Evolutionary conservation across 192 early-diverging fungal species (phyloP).

Genomic region (Paraglomus occultum): DNA sequence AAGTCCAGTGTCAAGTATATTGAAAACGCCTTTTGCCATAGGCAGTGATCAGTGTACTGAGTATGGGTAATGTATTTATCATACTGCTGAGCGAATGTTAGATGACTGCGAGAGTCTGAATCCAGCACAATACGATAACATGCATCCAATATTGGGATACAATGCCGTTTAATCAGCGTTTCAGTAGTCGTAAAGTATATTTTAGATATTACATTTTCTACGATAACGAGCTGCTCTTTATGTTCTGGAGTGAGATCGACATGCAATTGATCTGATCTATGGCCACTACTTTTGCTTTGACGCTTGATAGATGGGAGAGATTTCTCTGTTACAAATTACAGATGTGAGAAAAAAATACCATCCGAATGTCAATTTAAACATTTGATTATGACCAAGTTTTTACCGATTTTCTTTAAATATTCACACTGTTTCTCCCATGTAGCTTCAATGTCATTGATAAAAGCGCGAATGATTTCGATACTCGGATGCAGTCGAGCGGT

Average conservation of each 20-base stretch:
- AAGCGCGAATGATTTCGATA: conserved; percentile 15
- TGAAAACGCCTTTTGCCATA: conserved; percentile 34
- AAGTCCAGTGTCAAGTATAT: conserved; percentile 39
- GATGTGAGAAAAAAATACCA: no score
- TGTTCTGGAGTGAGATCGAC: conserved; percentile 13
- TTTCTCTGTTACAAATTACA: no score
- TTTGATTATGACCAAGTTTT: neutral
- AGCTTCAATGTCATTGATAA: conserved; percentile 16
- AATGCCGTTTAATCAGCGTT: conserved; percentile 34
- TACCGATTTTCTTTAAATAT: conserved; percentile 37
- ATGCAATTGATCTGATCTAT: conserved; percentile 10
- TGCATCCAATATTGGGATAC: conserved; percentile 33
- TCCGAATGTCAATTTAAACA: no score
- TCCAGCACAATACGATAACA: conserved; percentile 4
- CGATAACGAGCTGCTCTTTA: conserved; percentile 28
- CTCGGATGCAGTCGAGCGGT: neutral
- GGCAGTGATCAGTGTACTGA: neutral
- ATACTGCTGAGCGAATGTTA: conserved; percentile 20
- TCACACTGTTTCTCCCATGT: conserved; percentile 34
- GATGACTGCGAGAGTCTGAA: neutral
- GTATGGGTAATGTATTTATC: conserved; percentile 8
- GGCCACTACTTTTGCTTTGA: neutral
- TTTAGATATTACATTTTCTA: conserved; percentile 31
- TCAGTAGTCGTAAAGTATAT: conserved; percentile 39
- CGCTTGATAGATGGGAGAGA: no score